phyloP scores from a whole-genome alignment of 2,329 filamentous ascomycete species.

The Monosporascus sp. region DNA sequence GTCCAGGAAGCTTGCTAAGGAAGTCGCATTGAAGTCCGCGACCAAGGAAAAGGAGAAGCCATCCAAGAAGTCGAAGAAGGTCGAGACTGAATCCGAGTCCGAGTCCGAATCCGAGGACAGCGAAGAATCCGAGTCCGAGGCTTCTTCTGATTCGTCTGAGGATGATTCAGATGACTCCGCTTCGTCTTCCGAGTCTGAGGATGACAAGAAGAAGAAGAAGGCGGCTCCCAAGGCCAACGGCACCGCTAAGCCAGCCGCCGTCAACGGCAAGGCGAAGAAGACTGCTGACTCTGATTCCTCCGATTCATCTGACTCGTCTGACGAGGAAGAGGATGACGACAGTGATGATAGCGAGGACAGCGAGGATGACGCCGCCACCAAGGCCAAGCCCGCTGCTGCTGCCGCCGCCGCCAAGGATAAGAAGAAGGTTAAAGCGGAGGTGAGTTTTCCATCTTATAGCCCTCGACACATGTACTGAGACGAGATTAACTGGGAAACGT shows the following conservation, averaged over 20 bases:
- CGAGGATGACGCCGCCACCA: conserved; percentile 13
- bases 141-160: conserved; percentile 20
- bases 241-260: conserved; percentile 11
- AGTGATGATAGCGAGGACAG: conserved; percentile 24
- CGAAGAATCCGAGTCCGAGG: conserved; percentile 25
- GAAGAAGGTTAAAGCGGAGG: conserved; percentile 22
- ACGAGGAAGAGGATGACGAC: conserved; percentile 24
- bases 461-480: background rate
- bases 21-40: conserved; percentile 42
- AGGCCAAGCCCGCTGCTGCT: conserved; percentile 17
- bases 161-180: conserved; percentile 19
- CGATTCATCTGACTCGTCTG: conserved; percentile 30
- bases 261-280: conserved; percentile 29
- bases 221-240: conserved; percentile 25
- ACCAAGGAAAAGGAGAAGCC: conserved; percentile 30
- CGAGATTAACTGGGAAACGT: background rate
- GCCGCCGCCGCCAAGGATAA: conserved; percentile 18
- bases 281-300: conserved; percentile 28
- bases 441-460: conserved; percentile 7
- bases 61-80: conserved; percentile 31
- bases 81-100: conserved; percentile 33
- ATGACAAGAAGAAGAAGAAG: conserved; percentile 22
- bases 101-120: conserved; percentile 27
- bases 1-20: conserved; percentile 63
- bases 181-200: conserved; percentile 13